Evolutionary conservation across 164 flowering plant species (phyloP).

Genomic region (Kingdonia uniflora): DNA sequence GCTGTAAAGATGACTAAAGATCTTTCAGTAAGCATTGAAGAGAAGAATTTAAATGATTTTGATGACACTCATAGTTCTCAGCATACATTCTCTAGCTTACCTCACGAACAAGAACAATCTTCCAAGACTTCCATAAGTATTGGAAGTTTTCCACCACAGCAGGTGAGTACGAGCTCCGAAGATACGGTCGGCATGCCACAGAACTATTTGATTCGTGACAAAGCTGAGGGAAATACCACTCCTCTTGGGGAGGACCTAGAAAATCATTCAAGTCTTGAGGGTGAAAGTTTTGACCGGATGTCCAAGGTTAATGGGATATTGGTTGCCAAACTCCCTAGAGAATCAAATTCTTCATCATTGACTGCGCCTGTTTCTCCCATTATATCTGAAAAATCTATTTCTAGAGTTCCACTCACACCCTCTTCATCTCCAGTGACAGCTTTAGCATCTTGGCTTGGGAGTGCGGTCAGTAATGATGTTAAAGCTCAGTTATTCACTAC

Average conservation of each 20-base stretch:
- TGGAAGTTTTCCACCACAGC: conserved; percentile 75
- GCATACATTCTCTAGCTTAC: conserved; percentile 74
- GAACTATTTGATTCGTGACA: conserved; percentile 17
- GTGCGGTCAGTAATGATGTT: conserved; percentile 35
- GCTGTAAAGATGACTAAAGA: conserved; percentile 82
- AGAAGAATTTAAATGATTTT: conserved; percentile 55
- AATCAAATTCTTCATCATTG: conserved; percentile 56
- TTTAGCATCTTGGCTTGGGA: conserved; percentile 75
- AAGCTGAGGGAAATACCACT: conserved; percentile 19
- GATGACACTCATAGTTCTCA: conserved; percentile 81
- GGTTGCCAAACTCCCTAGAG: conserved; percentile 26
- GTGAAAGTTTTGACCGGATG: conserved; percentile 35
- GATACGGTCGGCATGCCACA: conserved; percentile 25
- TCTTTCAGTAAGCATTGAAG: conserved; percentile 55
- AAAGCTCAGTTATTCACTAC: conserved; percentile 35
- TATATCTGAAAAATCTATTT: conserved; percentile 61
- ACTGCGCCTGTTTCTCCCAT: conserved; percentile 52
- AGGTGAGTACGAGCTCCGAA: conserved; percentile 76
- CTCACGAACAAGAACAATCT: conserved; percentile 77
- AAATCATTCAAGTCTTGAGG: conserved; percentile 21
- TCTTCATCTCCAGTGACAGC: conserved; percentile 59
- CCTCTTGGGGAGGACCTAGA: conserved; percentile 20
- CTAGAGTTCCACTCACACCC: conserved; percentile 34
- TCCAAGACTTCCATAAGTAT: conserved; percentile 60
- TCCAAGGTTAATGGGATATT: conserved; percentile 25